phyloP scores from a whole-genome alignment of 83 land plant genomes.

The Picea abies region DNA sequence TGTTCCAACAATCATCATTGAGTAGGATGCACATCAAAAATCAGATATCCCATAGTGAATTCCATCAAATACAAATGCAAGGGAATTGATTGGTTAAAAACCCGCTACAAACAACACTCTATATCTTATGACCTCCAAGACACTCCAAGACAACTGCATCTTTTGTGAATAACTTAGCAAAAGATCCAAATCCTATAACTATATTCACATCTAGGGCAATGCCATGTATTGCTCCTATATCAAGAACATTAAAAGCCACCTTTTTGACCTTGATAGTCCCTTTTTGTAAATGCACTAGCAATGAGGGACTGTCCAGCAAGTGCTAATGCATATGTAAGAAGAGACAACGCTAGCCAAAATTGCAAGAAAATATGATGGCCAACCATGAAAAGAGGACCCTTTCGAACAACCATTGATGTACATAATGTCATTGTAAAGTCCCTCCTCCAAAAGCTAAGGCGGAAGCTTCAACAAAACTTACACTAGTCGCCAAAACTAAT shows the following conservation, averaged over 20 bases:
- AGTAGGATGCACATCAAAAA: slow-evolving; percentile 75
- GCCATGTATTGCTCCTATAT: slow-evolving; percentile 71
- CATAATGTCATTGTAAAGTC: slow-evolving; percentile 1
- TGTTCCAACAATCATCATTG: too few species aligned
- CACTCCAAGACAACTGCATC: too few species aligned
- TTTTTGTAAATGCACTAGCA: slow-evolving; percentile 53
- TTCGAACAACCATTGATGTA: slow-evolving; percentile 90
- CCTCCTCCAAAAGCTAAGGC: too few species aligned
- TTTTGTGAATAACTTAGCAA: slow-evolving; percentile 26
- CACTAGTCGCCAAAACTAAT: too few species aligned
- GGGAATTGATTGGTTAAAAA: slow-evolving; percentile 82
- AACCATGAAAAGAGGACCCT: slow-evolving; percentile 88
- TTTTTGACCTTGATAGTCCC: slow-evolving; percentile 66
- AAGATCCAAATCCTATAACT: slow-evolving; percentile 45
- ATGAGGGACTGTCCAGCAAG: slow-evolving; percentile 78
- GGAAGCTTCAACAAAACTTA: too few species aligned
- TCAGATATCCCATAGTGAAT: slow-evolving; percentile 90
- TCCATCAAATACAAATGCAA: slow-evolving; percentile 93
- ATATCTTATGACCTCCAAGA: too few species aligned
- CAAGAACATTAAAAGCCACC: slow-evolving; percentile 49
- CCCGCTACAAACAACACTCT: slow-evolving; percentile 56
- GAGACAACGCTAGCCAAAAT: slow-evolving; percentile 88
- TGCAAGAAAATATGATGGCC: slow-evolving; percentile 94
- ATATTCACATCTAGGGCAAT: slow-evolving; percentile 51
- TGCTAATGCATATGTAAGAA: slow-evolving; percentile 94